A percentile compares a stretch with the other conserved stretches of the same genome.
These are phyloP conservation scores for Fusarium succisae DNA, from an alignment of 2,329 filamentous ascomycete genomes.

Conservation along the genomic window DNA sequence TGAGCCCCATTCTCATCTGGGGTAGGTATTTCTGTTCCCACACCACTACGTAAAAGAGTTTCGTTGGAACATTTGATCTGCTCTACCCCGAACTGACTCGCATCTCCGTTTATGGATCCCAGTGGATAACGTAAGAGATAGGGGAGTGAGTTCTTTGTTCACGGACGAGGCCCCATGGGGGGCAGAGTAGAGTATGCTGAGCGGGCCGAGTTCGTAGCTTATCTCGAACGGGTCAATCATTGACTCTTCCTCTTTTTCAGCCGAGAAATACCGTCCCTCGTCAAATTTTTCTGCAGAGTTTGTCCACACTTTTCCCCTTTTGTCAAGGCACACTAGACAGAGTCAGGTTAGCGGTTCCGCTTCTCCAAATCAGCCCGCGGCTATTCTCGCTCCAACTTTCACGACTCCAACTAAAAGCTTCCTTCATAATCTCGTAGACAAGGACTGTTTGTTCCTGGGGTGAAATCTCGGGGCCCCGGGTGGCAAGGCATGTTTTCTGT, in stretches of 20 bases:
- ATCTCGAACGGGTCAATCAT: conserved; percentile 15
- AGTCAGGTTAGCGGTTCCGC: background rate
- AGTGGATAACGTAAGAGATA: conserved; percentile 17
- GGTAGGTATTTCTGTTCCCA: conserved; percentile 15
- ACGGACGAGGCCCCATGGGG: conserved; percentile 16
- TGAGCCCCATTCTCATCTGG: conserved; percentile 7
- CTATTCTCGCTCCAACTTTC: conserved; percentile 17
- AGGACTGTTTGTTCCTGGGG: background rate
- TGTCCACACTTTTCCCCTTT: conserved; percentile 11
- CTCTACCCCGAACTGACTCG: conserved; percentile 33
- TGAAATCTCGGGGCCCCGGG: conserved; percentile 26
- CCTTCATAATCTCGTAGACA: background rate
- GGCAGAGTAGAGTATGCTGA: background rate
- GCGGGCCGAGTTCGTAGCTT: conserved; percentile 28
- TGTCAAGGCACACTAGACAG: background rate
- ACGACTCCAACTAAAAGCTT: conserved; percentile 8
- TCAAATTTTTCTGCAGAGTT: conserved; percentile 25
- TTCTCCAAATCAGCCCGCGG: conserved; percentile 26
- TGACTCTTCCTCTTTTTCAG: background rate
- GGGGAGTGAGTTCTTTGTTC: background rate
- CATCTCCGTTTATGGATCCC: conserved; percentile 28
- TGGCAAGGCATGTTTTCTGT: conserved; percentile 7
- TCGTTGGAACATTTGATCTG: conserved; percentile 15
- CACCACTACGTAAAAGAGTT: conserved; percentile 25
- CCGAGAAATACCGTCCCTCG: conserved; percentile 17